A percentile compares a stretch with the other conserved stretches of the same genome.
phyloP scores from a whole-genome alignment of 148 eudicot species.

The Dianthus caryophyllus region DNA sequence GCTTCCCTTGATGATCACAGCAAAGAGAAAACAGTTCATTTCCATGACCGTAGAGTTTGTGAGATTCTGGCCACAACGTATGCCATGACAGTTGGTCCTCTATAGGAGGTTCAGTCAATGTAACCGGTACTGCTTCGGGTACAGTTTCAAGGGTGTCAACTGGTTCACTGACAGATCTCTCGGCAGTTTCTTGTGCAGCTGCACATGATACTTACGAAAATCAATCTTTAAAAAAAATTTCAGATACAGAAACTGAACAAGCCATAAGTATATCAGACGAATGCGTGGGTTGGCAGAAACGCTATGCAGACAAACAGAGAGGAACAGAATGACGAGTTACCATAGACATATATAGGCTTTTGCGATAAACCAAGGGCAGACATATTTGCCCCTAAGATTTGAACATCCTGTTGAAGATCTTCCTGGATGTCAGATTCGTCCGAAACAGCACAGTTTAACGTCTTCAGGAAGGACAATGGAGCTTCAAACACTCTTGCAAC shows the following conservation, averaged over 20 bases:
- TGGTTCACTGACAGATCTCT: conserved; percentile 51
- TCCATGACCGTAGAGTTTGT: conserved; percentile 97
- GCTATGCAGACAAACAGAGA: background rate
- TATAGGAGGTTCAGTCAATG: conserved; percentile 86
- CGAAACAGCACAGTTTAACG: conserved; percentile 63
- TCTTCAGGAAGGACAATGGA: conserved; percentile 87
- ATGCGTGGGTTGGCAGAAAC: background rate
- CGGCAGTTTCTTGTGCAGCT: conserved; percentile 44
- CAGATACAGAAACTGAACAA: background rate
- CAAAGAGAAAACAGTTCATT: conserved; percentile 86
- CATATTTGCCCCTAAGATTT: conserved; percentile 97
- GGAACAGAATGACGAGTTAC: conserved; percentile 30
- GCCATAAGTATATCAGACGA: background rate
- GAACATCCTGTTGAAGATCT: conserved; percentile 64
- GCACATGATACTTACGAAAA: conserved; percentile 21
- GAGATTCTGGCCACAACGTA: conserved; percentile 93
- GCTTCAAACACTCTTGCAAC: conserved; percentile 98
- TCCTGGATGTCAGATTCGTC: conserved; percentile 39
- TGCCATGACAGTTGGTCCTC: conserved; percentile 94
- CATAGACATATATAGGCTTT: conserved; percentile 83
- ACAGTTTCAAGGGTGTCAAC: conserved; percentile 80
- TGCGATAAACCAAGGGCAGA: conserved; percentile 98
- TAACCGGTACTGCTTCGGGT: conserved; percentile 91
- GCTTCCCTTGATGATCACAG: conserved; percentile 73
- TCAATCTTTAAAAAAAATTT: background rate